phyloP scores from a whole-genome alignment of 2,329 filamentous ascomycete species.

The Emergomyces orientalis region DNA sequence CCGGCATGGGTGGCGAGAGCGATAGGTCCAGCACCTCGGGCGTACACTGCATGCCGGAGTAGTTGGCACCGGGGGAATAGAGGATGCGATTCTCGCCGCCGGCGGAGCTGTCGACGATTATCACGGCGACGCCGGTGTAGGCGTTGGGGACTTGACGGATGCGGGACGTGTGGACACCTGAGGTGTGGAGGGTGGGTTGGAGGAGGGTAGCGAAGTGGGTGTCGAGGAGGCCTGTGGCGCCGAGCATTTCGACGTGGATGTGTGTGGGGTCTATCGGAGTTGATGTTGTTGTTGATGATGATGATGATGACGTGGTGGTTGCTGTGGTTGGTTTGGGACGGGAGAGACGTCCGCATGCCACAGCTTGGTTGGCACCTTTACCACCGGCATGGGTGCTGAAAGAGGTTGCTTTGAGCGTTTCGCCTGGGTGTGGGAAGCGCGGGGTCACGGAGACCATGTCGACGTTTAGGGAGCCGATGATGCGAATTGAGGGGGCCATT shows the following conservation, averaged over 20 bases:
- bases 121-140: conserved; percentile 63
- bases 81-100: conserved; percentile 68
- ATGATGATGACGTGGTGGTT: conserved; percentile 16
- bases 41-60: conserved; percentile 34
- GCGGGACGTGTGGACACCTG: conserved; percentile 53
- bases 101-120: conserved; percentile 62
- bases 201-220: conserved; percentile 57
- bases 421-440: conserved; percentile 72
- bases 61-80: conserved; percentile 62
- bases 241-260: conserved; percentile 58
- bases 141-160: conserved; percentile 40
- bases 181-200: conserved; percentile 47
- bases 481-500: conserved; percentile 53
- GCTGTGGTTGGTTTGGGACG: conserved; percentile 36
- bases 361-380: conserved; percentile 93
- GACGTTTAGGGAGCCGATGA: conserved; percentile 89
- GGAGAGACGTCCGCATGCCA: conserved; percentile 76
- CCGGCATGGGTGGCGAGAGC: conserved; percentile 39
- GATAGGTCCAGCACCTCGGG: conserved; percentile 29
- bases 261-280: conserved; percentile 12
- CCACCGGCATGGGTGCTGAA: conserved; percentile 79
- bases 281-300: not conserved
- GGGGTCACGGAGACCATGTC: conserved; percentile 84
- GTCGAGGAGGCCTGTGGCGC: conserved; percentile 53
- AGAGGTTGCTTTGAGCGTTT: conserved; percentile 71